phyloP scores from a whole-genome alignment of 805 yeast species.

The Yamadazyma takamatsuzukensis region DNA sequence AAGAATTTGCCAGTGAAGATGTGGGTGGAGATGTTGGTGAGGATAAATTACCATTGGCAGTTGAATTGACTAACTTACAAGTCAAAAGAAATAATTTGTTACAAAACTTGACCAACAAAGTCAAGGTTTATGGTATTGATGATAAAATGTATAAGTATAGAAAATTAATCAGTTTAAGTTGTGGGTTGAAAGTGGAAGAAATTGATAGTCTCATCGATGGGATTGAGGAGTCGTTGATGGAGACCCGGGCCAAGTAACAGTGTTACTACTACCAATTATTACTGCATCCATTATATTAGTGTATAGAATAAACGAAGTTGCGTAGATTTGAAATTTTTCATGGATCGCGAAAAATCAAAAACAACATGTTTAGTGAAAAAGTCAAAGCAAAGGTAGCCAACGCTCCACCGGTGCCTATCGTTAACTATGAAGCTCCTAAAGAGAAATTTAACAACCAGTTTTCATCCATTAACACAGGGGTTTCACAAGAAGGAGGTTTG shows the following conservation, averaged over 20 bases:
- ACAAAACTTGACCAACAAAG: constrained; percentile 46
- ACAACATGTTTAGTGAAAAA: constrained; percentile 12
- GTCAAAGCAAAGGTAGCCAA: constrained; percentile 5
- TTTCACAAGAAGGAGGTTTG: constrained; percentile 40
- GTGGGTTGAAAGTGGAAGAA: constrained; percentile 76
- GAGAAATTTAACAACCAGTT: constrained; percentile 18
- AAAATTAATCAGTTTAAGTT: constrained; percentile 67
- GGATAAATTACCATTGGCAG: constrained; percentile 18
- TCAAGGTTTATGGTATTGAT: constrained; percentile 43
- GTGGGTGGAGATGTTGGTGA: constrained; percentile 10
- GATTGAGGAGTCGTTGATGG: constrained; percentile 45
- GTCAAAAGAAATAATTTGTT: constrained; percentile 41
- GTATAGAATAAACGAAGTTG: too few species aligned
- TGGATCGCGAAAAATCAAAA: too few species aligned
- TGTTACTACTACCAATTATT: constrained; percentile 1
- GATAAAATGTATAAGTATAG: constrained; percentile 70
- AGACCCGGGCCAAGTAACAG: too few species aligned
- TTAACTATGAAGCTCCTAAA: constrained; percentile 14
- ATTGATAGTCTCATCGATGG: constrained; percentile 81
- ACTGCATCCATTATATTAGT: neutral
- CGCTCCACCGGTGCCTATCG: constrained; percentile 9
- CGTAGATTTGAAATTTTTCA: too few species aligned
- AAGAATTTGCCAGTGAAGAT: constrained; percentile 15
- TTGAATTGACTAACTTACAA: constrained; percentile 49
- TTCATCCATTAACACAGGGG: constrained; percentile 38